These are phyloP conservation scores for Aspergillus fischeri DNA, from an alignment of 2,329 filamentous ascomycete genomes.

Conservation along the genomic window DNA sequence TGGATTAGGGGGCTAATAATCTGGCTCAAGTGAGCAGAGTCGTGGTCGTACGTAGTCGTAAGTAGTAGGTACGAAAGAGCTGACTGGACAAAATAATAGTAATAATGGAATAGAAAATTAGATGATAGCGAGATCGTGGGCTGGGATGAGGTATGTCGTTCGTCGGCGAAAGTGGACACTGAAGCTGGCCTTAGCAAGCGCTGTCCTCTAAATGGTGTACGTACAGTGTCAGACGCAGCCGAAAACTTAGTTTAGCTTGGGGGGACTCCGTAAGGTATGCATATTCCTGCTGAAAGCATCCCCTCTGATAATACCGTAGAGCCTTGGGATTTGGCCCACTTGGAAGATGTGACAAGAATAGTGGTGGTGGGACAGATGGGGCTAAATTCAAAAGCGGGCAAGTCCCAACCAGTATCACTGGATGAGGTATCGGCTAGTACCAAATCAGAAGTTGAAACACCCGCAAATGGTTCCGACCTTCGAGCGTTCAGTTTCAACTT, in stretches of 20 bases:
- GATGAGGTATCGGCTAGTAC: neutral
- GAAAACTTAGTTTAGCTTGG: neutral
- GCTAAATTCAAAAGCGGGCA: neutral
- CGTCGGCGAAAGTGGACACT: neutral
- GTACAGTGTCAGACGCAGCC: neutral
- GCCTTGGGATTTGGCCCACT: neutral
- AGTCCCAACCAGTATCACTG: neutral
- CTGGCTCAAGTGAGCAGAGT: neutral
- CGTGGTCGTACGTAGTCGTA: neutral
- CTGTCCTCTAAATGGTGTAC: neutral
- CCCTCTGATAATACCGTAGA: neutral
- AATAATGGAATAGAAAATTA: neutral
- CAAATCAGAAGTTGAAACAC: neutral
- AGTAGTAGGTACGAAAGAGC: neutral
- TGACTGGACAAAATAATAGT: neutral
- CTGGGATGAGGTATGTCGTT: slow-evolving; percentile 12
- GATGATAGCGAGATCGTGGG: slow-evolving; percentile 11
- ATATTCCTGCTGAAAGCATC: neutral
- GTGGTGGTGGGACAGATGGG: neutral
- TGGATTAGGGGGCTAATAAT: neutral
- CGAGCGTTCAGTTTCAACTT: neutral
- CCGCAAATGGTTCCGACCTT: neutral
- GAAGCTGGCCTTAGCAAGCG: neutral
- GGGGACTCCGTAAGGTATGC: neutral
- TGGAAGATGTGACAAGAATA: neutral